phyloP scores from a whole-genome alignment of 805 yeast genomes.

The Isabelozyma gotoi region DNA sequence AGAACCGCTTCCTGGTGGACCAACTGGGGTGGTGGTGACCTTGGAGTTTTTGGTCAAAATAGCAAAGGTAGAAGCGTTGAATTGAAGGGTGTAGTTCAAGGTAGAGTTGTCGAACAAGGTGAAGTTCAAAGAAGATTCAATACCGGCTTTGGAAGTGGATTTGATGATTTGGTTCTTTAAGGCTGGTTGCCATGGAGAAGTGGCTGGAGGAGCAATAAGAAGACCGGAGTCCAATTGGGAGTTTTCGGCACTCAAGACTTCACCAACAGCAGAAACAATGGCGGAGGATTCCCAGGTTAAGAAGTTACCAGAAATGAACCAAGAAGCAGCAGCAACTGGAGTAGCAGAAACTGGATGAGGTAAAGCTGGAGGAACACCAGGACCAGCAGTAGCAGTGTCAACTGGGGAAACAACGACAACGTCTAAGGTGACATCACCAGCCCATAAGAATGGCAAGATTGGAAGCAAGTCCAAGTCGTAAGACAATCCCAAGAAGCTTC shows the following conservation, averaged over 20 bases:
- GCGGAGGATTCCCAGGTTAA: constrained; percentile 21
- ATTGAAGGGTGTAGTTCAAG: constrained; percentile 13
- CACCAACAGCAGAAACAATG: constrained; percentile 16
- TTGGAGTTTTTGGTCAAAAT: constrained; percentile 8
- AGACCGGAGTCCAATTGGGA: constrained; percentile 17
- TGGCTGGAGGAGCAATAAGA: constrained; percentile 20
- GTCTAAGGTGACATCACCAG: constrained; percentile 15
- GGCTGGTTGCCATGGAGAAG: constrained; percentile 16
- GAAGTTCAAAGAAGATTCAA: constrained; percentile 20
- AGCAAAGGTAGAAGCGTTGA: constrained; percentile 12
- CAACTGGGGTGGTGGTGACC: constrained; percentile 1
- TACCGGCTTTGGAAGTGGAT: constrained; percentile 11
- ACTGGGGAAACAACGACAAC: constrained; percentile 26
- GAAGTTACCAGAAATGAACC: constrained; percentile 27
- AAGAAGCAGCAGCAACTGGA: constrained; percentile 13
- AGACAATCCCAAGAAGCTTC: constrained; percentile 23
- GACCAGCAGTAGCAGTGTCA: constrained; percentile 10
- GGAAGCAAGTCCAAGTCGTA: constrained; percentile 25
- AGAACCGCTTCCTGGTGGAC: constrained; percentile 13
- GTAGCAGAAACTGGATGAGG: constrained; percentile 16
- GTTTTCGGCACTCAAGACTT: constrained; percentile 11
- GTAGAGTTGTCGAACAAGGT: constrained; percentile 20
- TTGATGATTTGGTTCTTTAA: constrained; percentile 19
- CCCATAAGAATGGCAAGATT: constrained; percentile 27
- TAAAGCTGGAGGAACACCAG: constrained; percentile 12